Percentiles rank a stretch among this genome's conserved stretches.
Conservation (phyloP, 441 rosid species). For the Aleurites moluccanus region DNA sequence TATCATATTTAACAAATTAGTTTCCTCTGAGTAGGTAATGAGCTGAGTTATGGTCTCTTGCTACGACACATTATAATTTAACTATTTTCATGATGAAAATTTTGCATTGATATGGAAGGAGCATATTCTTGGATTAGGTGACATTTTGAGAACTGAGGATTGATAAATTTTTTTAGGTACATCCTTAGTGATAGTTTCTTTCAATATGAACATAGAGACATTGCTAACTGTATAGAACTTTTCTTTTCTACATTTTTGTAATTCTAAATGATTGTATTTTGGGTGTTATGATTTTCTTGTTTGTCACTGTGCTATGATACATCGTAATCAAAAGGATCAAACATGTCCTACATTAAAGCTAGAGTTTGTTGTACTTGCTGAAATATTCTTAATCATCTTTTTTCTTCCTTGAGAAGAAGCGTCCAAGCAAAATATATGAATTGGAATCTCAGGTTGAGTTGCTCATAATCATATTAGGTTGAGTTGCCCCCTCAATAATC, state of each 20-base stretch:
- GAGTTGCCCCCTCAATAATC: no score
- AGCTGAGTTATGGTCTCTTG: background rate
- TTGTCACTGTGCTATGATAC: background rate
- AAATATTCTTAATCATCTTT: slow-evolving; percentile 21
- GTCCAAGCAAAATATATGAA: slow-evolving; percentile 60
- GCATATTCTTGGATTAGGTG: no score
- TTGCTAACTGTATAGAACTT: background rate
- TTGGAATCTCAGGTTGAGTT: slow-evolving; percentile 68
- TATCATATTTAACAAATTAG: background rate
- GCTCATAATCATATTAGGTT: no score
- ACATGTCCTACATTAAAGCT: background rate
- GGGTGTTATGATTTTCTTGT: background rate
- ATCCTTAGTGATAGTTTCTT: background rate
- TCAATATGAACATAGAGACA: background rate
- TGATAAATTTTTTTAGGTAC: background rate
- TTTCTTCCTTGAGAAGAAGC: slow-evolving; percentile 60
- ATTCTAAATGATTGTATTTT: background rate
- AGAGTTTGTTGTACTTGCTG: background rate
- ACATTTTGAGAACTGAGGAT: background rate
- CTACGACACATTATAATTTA: background rate
- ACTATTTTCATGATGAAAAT: background rate
- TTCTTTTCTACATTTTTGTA: background rate
- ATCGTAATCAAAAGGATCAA: background rate
- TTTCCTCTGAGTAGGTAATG: background rate
- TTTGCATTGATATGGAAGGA: background rate